phyloP scores from a whole-genome alignment of 2,329 filamentous ascomycete species.

The Talaromyces pinophilus region DNA sequence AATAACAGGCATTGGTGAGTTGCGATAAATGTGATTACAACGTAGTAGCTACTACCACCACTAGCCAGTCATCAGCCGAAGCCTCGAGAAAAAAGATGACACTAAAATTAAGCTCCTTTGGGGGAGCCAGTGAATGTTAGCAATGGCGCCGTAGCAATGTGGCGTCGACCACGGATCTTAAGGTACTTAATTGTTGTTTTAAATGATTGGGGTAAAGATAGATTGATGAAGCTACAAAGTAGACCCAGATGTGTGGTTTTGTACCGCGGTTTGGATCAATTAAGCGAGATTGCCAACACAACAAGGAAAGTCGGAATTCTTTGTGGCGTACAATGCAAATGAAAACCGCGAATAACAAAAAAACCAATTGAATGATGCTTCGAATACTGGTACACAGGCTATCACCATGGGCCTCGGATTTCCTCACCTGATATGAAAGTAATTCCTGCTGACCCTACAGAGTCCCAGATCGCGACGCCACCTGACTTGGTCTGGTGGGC shows the following conservation, averaged over 20 bases:
- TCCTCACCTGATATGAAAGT: neutral
- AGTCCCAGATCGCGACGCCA: neutral
- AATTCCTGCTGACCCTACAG: neutral
- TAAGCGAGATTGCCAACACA: neutral
- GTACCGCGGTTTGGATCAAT: neutral
- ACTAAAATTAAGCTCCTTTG: neutral
- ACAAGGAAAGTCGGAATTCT: neutral
- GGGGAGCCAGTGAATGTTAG: conserved; percentile 9
- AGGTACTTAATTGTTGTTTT: neutral
- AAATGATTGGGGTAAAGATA: neutral
- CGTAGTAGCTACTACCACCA: neutral
- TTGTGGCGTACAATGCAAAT: neutral
- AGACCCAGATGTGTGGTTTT: neutral
- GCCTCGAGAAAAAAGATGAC: neutral
- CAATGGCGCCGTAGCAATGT: conserved; percentile 21
- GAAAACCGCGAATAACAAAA: neutral
- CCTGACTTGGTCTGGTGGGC: neutral
- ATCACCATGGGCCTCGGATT: neutral
- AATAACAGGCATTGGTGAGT: neutral
- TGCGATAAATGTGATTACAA: conserved; percentile 6
- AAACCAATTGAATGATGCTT: neutral
- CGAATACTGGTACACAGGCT: neutral
- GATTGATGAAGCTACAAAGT: neutral
- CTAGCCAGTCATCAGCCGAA: conserved; percentile 12
- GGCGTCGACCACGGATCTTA: conserved; percentile 3